Conservation (phyloP, 2,329 filamentous ascomycete genomes). For the Cladorrhinum sp. region DNA sequence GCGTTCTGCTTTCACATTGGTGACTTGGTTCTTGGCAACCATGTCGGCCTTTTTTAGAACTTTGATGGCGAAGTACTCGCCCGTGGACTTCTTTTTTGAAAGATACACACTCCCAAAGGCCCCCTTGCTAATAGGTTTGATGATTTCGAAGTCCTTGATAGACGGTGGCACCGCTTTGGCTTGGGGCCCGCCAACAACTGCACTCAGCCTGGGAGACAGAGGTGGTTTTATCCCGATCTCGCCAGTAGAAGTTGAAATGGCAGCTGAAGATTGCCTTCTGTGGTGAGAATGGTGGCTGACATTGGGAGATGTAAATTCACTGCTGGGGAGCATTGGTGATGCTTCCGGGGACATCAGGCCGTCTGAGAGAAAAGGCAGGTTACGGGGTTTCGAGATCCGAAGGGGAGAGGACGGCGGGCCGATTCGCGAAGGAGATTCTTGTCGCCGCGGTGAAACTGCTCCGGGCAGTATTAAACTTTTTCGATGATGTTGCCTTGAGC, state of each 20-base stretch:
- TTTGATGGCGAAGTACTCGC: conserved; percentile 98
- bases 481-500: conserved; percentile 78
- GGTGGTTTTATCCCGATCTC: conserved; percentile 64
- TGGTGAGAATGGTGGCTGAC: conserved; percentile 54
- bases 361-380: conserved; percentile 57
- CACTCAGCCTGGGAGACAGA: conserved; percentile 76
- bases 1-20: conserved; percentile 96
- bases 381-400: conserved; percentile 77
- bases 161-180: conserved; percentile 88
- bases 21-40: conserved; percentile 99
- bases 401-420: conserved; percentile 79
- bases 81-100: conserved; percentile 97
- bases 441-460: conserved; percentile 74
- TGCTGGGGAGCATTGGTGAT: conserved; percentile 80
- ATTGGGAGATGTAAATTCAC: conserved; percentile 76
- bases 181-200: conserved; percentile 74
- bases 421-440: conserved; percentile 81
- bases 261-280: conserved; percentile 85
- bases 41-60: conserved; percentile 99
- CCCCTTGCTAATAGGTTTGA: conserved; percentile 98
- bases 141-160: conserved; percentile 99
- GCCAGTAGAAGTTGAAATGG: conserved; percentile 57
- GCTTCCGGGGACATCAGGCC: conserved; percentile 78
- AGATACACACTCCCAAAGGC: conserved; percentile 97
- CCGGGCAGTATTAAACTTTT: conserved; percentile 81